Evolutionary conservation across 2,329 filamentous ascomycete genomes (phyloP), one percentile per base, ranked within the genome.

Genomic region (Stylonectria norvegica): DNA sequence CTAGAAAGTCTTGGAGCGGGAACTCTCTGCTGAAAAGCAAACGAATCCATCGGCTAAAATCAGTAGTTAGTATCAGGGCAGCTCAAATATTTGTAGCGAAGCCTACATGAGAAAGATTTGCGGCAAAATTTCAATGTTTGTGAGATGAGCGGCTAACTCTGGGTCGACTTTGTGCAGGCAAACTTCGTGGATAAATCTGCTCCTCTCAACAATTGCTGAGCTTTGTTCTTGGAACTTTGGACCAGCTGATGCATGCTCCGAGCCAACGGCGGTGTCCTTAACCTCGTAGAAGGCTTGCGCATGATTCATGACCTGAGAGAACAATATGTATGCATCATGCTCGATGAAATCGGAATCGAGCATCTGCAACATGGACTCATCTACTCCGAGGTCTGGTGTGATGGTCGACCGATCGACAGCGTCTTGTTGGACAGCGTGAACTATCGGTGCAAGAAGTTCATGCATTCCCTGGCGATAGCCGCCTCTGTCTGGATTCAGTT

Each of bases 381-480:
- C 76, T 3, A 66, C 61, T 23, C 61, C 53, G 9, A 56, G 53
- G 3, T 59, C 58, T 19, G 57, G 42, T 2, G 60, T 58, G 30
- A 65, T 58, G 3, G 63, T 58, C 3, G 58, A 53, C 4, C 65
- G 62, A 38, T 86, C 75, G 36, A 95, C 71, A 5, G 90, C 85
- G 66, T 98, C 93, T 53, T 83, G 75, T 52, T 90, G 81, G 5
- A 97, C 70, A 2, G 89, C 86, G 75, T 89, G 89, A 5, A 96
- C 70, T 25, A 98, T 81, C 0, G 93, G 90, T 0, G 93, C 93
- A 11, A 97, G 73, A 30, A 98, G 72, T 66, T 98, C 93, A 61
- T 98, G 93, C 91, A 98, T 98, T 9, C 93, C 93, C 68, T 98
- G 93, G n/a, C 93, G 81, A 61, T 98, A 98, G 14, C 81, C 89